Base-by-base conservation (phyloP, 306 rosid species). In the Myrica gale region DNA sequence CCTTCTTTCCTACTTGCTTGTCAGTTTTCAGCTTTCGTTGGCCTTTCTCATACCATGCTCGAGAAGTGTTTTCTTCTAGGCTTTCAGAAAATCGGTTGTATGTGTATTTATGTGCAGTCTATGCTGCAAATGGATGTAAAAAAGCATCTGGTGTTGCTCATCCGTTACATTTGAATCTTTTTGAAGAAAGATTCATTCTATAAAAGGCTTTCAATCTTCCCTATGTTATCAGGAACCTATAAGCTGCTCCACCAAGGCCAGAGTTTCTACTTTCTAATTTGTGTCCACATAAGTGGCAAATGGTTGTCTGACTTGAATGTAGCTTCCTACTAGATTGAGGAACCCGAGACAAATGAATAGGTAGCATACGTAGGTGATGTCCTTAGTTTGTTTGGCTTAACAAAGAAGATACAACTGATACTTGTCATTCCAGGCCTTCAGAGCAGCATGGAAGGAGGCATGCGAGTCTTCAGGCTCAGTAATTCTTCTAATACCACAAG, bases 371-470 rank as follows among this genome's bases (percentile, higher is more conserved):
- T 48, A 42, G 41, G 43, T 21, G 41, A 20, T 54, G 61, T 68
- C 23, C 57, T 37, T 12, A 37, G 43, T 9, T 19, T 50, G 26
- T 52, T 32, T 16, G 43, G 5, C 20, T 51, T 62, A 26, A 43
- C 41, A 41, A 45, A 8, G 17, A n/a, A 19, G 57, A 7, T 41
- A 19, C 47, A 17, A 51, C 43, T 74, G 57, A 8, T 20, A 21
- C 48, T 57, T 66, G 82, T 65, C 70, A 77, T 43, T 76, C 23
- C 80, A 86, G 87, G 85, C 89, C 61, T 86, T 86, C 77, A 45
- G 41, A 45, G 77, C 63, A 47, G 76, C 84, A 53, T 83, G 89
- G 87, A 81, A 84, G 68, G 72, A 75, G 82, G 89, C 85, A 3
- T 82, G 89, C 23, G 50, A 71, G 21, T 78, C 87, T 6, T 39